phyloP scores from a whole-genome alignment of 371 early-diverging fungal species.

The Mucor irregularis region DNA sequence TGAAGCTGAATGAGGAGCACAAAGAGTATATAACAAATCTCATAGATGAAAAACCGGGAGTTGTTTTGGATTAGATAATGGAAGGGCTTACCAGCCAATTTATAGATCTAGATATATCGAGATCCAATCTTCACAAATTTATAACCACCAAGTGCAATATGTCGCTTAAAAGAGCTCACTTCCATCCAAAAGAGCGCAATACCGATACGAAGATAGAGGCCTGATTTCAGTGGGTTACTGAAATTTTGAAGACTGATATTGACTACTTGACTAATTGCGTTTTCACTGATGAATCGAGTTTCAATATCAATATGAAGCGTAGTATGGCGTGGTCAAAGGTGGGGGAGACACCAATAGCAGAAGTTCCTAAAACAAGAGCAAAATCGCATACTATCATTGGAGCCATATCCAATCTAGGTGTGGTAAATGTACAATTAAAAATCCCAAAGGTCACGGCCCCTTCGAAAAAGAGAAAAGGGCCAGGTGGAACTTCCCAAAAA shows the following conservation, averaged over 20 bases:
- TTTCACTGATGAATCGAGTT: conserved; percentile 14
- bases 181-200: conserved; percentile 24
- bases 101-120: conserved; percentile 19
- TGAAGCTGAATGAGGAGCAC: conserved; percentile 15
- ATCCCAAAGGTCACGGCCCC: conserved; percentile 6
- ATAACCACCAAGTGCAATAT: conserved; percentile 27
- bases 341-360: conserved; percentile 1
- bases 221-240: conserved; percentile 15
- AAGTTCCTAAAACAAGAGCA: conserved; percentile 13
- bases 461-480: conserved; percentile 16
- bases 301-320: conserved; percentile 17
- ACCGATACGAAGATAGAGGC: conserved; percentile 22
- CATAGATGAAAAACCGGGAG: conserved; percentile 8
- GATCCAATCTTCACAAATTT: conserved; percentile 19
- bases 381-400: conserved; percentile 11
- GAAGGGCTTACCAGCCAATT: conserved; percentile 18
- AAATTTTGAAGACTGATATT: conserved; percentile 17
- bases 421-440: conserved; percentile 8
- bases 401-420: conserved; percentile 2
- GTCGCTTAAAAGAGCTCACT: conserved; percentile 21
- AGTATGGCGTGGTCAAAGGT: conserved; percentile 10
- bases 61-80: conserved; percentile 25
- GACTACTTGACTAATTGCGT: conserved; percentile 21
- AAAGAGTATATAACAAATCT: conserved; percentile 8
- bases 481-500: neutral